A percentile compares a stretch with the other conserved stretches of the same genome.
Evolutionary conservation across 495 filamentous ascomycete genomes (phyloP).

Genomic region (Entonaema liquescens): DNA sequence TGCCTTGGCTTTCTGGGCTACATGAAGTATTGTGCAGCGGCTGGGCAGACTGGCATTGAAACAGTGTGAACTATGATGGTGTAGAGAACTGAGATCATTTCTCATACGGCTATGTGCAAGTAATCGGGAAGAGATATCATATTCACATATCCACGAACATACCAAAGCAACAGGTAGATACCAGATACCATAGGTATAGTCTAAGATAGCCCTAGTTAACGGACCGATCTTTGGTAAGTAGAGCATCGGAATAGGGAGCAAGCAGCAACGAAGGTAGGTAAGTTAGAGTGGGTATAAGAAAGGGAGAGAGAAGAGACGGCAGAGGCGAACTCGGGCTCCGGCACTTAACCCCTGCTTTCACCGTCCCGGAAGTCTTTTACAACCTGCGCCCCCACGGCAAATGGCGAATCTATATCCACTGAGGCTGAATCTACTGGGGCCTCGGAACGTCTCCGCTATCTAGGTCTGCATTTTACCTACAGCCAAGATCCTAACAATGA

Average conservation of each 20-base stretch:
- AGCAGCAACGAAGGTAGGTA: slow-evolving; percentile 13
- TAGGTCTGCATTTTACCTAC: slow-evolving; percentile 14
- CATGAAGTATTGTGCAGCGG: slow-evolving; percentile 24
- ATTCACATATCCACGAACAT: background rate
- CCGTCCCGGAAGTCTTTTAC: slow-evolving; percentile 20
- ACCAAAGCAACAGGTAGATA: background rate
- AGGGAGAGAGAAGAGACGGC: slow-evolving; percentile 9
- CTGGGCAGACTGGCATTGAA: slow-evolving; percentile 24
- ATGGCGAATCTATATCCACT: slow-evolving; percentile 22
- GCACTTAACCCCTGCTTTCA: slow-evolving; percentile 14
- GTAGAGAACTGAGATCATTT: slow-evolving; percentile 8
- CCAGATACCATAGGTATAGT: background rate
- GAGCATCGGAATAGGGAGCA: slow-evolving; percentile 11
- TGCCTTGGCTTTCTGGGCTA: background rate
- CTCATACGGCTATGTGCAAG: slow-evolving; percentile 4
- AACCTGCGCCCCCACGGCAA: slow-evolving; percentile 11
- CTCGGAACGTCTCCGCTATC: slow-evolving; percentile 16
- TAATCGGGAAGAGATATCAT: background rate
- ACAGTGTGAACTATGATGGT: background rate
- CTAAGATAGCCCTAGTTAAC: slow-evolving; percentile 1
- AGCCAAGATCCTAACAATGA: slow-evolving; percentile 8
- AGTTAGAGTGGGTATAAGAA: background rate
- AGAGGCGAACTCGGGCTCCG: slow-evolving; percentile 8
- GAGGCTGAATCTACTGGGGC: slow-evolving; percentile 27
- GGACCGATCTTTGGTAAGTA: background rate